Conservation (phyloP, 768 basidiomycete species). For the Sporobolomyces phaffii region DNA sequence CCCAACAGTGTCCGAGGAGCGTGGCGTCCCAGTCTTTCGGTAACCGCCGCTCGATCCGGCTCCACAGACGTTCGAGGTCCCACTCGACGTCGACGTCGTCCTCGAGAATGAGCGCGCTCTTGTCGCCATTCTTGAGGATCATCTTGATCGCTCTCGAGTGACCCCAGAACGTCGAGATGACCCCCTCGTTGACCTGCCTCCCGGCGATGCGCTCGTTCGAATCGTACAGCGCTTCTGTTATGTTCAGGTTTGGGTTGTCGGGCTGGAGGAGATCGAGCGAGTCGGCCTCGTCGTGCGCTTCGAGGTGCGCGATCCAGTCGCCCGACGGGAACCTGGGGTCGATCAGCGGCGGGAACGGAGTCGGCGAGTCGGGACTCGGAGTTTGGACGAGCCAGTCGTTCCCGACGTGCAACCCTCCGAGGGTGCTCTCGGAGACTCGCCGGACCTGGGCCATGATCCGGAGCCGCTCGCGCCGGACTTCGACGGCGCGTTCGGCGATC, state of each 20-base stretch:
- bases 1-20: constrained; percentile 43
- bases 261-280: constrained; percentile 25
- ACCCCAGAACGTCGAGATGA: constrained; percentile 41
- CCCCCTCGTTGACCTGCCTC: constrained; percentile 40
- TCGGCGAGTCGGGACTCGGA: not conserved
- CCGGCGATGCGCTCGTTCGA: constrained; percentile 29
- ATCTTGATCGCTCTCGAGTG: constrained; percentile 40
- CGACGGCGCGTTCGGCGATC: constrained; percentile 42
- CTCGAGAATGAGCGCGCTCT: constrained; percentile 39
- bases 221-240: constrained; percentile 37
- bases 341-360: constrained; percentile 14
- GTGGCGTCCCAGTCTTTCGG: constrained; percentile 39
- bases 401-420: constrained; percentile 35
- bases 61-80: constrained; percentile 43
- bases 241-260: constrained; percentile 18
- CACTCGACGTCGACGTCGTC: constrained; percentile 44
- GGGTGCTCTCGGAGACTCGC: not conserved
- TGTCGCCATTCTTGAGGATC: constrained; percentile 38
- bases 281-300: constrained; percentile 16
- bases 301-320: constrained; percentile 41
- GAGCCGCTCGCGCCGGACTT: constrained; percentile 19
- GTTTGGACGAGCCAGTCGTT: constrained; percentile 36
- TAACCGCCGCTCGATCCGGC: constrained; percentile 33
- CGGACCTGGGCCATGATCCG: constrained; percentile 26
- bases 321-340: constrained; percentile 1